A percentile compares a stretch with the other conserved stretches of the same genome.
Conservation (phyloP, 2,329 filamentous ascomycete species). For the Aureobasidium sp. region DNA sequence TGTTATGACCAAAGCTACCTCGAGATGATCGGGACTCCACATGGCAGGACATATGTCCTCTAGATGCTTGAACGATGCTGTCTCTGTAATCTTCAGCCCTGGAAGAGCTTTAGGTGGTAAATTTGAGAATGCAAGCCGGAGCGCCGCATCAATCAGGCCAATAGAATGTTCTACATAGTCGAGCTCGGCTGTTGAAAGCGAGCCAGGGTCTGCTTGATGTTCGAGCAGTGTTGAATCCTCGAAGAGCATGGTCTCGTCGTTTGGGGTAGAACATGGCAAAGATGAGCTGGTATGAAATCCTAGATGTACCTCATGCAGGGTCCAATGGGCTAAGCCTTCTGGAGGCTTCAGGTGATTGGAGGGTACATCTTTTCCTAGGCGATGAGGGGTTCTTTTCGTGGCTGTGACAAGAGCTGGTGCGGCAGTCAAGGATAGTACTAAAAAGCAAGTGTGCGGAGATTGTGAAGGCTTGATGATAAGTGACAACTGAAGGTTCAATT, state of each 20-base stretch:
- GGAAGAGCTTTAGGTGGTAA: constrained; percentile 21
- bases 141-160: constrained; percentile 27
- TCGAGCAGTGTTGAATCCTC: background rate
- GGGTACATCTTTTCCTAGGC: constrained; percentile 23
- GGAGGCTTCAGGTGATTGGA: constrained; percentile 28
- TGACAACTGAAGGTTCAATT: constrained; percentile 27
- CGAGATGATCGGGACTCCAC: constrained; percentile 34
- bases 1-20: constrained; percentile 20
- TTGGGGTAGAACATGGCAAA: background rate
- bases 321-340: constrained; percentile 22
- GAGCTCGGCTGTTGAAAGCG: background rate
- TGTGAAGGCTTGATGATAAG: constrained; percentile 16
- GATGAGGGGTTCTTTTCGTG: constrained; percentile 20
- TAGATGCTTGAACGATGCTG: constrained; percentile 29
- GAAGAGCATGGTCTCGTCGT: background rate
- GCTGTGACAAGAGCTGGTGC: background rate
- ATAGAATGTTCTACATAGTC: background rate
- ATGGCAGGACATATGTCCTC: constrained; percentile 33
- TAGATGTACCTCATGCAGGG: constrained; percentile 28
- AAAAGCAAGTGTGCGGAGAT: background rate
- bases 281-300: constrained; percentile 19
- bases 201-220: background rate
- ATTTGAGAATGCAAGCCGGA: constrained; percentile 32
- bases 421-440: constrained; percentile 10
- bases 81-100: constrained; percentile 29